Evolutionary conservation across 768 basidiomycete species (phyloP).

Genomic region (Tricholomella constricta): DNA sequence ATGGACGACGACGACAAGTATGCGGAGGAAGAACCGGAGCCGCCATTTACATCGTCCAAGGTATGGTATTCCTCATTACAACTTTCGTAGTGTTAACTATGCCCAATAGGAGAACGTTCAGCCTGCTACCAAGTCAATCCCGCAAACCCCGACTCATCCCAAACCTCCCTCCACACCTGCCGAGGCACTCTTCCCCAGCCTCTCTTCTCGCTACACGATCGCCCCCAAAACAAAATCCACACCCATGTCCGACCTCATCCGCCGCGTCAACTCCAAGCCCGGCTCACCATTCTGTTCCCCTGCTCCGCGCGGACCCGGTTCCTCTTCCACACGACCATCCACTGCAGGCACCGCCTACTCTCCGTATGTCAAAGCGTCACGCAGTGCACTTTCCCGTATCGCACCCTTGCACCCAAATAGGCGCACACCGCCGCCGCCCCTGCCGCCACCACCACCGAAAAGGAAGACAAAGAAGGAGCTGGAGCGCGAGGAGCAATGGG

Average conservation of each 20-base stretch:
- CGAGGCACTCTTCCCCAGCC: slow-evolving; percentile 23
- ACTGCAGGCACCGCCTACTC: slow-evolving; percentile 49
- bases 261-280: slow-evolving; percentile 67
- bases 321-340: slow-evolving; percentile 15
- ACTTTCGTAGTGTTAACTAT: slow-evolving; percentile 2
- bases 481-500: slow-evolving; percentile 76
- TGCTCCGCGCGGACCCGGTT: slow-evolving; percentile 19
- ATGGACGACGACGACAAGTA: neutral
- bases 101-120: slow-evolving; percentile 30
- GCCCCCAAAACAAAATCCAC: slow-evolving; percentile 52
- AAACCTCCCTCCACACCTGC: slow-evolving; percentile 13
- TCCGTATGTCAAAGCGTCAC: slow-evolving; percentile 66
- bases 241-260: slow-evolving; percentile 77
- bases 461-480: slow-evolving; percentile 83
- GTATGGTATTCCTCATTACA: slow-evolving; percentile 8
- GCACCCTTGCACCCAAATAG: slow-evolving; percentile 78
- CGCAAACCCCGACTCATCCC: slow-evolving; percentile 9
- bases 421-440: slow-evolving; percentile 71
- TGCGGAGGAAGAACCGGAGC: neutral
- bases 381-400: slow-evolving; percentile 62
- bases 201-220: slow-evolving; percentile 44
- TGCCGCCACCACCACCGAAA: slow-evolving; percentile 66
- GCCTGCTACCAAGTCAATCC: slow-evolving; percentile 8
- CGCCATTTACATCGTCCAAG: slow-evolving; percentile 15
- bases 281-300: slow-evolving; percentile 57